These are phyloP conservation scores for Notholithocarpus densiflorus DNA, from an alignment of 306 rosid genomes.

Conservation along the genomic window DNA sequence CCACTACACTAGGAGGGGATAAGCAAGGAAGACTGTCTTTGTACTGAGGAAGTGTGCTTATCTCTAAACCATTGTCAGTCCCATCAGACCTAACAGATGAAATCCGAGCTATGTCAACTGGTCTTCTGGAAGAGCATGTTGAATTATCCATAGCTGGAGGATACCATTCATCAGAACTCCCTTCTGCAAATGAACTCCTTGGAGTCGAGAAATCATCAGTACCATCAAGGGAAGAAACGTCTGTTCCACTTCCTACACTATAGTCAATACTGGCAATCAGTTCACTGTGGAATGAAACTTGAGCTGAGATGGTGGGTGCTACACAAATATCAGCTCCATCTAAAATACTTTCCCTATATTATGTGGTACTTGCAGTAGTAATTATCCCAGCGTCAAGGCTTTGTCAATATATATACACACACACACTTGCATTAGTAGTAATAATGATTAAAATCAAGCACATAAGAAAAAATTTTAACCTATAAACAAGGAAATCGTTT, in stretches of 20 bases:
- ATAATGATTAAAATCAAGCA: conserved; percentile 1
- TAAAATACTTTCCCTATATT: conserved; percentile 39
- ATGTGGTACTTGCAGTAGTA: conserved; percentile 30
- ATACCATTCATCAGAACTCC: conserved; percentile 33
- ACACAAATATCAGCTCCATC: conserved; percentile 22
- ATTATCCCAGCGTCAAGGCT: background rate
- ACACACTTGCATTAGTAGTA: background rate
- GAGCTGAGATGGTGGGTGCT: conserved; percentile 29
- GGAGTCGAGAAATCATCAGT: conserved; percentile 32
- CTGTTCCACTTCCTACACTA: conserved; percentile 21
- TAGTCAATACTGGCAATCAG: conserved; percentile 29
- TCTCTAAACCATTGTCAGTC: conserved; percentile 25
- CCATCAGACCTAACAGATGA: conserved; percentile 29
- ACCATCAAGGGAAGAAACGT: conserved; percentile 41
- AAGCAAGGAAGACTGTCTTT: conserved; percentile 31
- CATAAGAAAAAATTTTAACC: background rate
- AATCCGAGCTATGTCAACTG: conserved; percentile 22
- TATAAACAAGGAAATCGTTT: conserved; percentile 7
- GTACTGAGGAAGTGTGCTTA: conserved; percentile 9
- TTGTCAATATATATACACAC: background rate
- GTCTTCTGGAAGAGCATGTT: conserved; percentile 26
- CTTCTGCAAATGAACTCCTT: conserved; percentile 15
- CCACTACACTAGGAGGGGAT: conserved; percentile 59
- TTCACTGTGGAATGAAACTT: conserved; percentile 35
- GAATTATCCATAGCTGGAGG: conserved; percentile 37